phyloP scores from a whole-genome alignment of 2,329 filamentous ascomycete species.

The Sclerotinia spermophila region DNA sequence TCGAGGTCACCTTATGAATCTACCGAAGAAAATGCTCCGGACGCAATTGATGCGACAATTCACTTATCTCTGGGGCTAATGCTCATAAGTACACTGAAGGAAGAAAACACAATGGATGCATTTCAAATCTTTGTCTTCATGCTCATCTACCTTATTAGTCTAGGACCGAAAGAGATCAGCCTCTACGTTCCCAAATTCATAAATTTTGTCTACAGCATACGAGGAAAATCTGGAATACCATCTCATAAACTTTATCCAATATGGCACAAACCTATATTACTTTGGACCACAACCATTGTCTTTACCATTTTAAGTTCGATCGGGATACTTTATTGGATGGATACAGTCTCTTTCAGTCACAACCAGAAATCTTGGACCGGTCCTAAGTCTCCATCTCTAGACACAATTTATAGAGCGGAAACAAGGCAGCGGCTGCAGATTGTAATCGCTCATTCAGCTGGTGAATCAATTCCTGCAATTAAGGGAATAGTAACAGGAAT shows the following conservation, averaged over 20 bases:
- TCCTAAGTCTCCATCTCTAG: conserved; percentile 22
- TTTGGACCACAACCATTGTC: conserved; percentile 24
- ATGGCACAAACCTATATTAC: conserved; percentile 29
- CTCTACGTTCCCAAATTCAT: conserved; percentile 30
- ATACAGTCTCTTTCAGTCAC: conserved; percentile 28
- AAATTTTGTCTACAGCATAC: conserved; percentile 25
- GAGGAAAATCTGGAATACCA: conserved; percentile 21
- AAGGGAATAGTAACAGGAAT: conserved; percentile 22
- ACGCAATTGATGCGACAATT: conserved; percentile 29
- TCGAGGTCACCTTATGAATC: conserved; percentile 27
- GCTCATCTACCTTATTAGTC: conserved; percentile 29
- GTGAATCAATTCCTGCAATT: conserved; percentile 27
- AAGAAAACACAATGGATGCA: conserved; percentile 30
- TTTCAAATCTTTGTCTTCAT: conserved; percentile 29
- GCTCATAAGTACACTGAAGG: conserved; percentile 17
- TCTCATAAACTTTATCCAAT: conserved; percentile 23
- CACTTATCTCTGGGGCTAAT: conserved; percentile 27
- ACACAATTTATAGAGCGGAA: conserved; percentile 30
- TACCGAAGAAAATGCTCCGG: conserved; percentile 26
- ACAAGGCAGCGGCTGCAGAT: conserved; percentile 30
- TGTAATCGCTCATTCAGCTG: conserved; percentile 31
- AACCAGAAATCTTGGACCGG: conserved; percentile 26
- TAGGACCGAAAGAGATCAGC: conserved; percentile 32
- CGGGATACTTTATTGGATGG: conserved; percentile 30
- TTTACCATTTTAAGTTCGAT: conserved; percentile 27